phyloP scores from a whole-genome alignment of 2,329 filamentous ascomycete genomes.

The Colletotrichum ledebouriae region DNA sequence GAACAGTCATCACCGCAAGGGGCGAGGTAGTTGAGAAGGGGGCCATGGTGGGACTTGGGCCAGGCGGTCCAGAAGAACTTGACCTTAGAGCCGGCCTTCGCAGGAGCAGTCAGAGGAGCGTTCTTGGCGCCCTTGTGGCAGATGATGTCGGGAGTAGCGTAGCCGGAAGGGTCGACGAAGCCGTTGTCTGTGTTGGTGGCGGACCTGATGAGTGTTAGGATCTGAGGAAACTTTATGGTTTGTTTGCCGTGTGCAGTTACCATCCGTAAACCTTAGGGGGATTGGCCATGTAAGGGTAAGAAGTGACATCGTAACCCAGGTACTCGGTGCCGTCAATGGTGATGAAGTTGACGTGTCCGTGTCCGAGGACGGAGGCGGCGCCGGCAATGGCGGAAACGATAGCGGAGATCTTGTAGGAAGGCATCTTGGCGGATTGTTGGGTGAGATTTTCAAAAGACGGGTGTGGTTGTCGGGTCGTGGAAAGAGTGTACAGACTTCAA shows the following conservation, averaged over 20 bases:
- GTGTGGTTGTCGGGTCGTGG: slow-evolving; percentile 8
- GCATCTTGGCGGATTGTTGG: slow-evolving; percentile 42
- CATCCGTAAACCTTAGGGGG: slow-evolving; percentile 48
- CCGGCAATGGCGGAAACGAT: slow-evolving; percentile 45
- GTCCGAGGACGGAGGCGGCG: slow-evolving; percentile 47
- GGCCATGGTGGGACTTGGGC: slow-evolving; percentile 74
- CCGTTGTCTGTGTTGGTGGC: slow-evolving; percentile 54
- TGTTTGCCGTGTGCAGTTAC: neutral
- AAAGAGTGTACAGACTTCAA: slow-evolving; percentile 38
- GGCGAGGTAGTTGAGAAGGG: slow-evolving; percentile 72
- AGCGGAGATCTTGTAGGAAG: slow-evolving; percentile 44
- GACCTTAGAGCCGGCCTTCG: slow-evolving; percentile 71
- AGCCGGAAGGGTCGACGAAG: slow-evolving; percentile 60
- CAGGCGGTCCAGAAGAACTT: slow-evolving; percentile 74
- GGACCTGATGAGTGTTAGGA: slow-evolving; percentile 5
- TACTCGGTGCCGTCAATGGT: slow-evolving; percentile 50
- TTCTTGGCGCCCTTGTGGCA: slow-evolving; percentile 60
- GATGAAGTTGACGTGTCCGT: slow-evolving; percentile 50
- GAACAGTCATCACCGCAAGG: slow-evolving; percentile 67
- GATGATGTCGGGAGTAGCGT: slow-evolving; percentile 58
- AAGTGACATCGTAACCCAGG: slow-evolving; percentile 47
- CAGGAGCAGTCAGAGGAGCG: slow-evolving; percentile 55
- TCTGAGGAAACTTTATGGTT: neutral
- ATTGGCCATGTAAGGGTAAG: slow-evolving; percentile 43
- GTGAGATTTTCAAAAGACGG: slow-evolving; percentile 31